Evolutionary conservation across 805 yeast genomes (phyloP).

Genomic region (Cyberlindnera euphorbiiphila): DNA sequence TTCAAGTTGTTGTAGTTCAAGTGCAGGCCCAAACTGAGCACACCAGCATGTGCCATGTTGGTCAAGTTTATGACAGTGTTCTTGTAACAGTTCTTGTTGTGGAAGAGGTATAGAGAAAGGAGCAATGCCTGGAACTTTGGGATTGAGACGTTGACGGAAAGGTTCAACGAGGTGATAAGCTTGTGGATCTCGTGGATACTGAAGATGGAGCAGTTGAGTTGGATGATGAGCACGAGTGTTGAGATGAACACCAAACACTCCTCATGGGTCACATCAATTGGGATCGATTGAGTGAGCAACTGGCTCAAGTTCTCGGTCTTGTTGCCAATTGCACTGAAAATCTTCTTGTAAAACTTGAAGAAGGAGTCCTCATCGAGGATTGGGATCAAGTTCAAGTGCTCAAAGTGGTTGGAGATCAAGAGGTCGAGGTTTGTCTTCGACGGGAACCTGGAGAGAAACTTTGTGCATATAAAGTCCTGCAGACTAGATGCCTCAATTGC

Average conservation of each 20-base stretch:
- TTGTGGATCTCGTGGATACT: slow-evolving; percentile 28
- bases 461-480: slow-evolving; percentile 15
- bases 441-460: slow-evolving; percentile 26
- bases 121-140: slow-evolving; percentile 24
- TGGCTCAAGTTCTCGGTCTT: slow-evolving; percentile 17
- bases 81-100: slow-evolving; percentile 27
- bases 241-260: slow-evolving; percentile 23
- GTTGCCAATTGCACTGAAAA: slow-evolving; percentile 19
- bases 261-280: slow-evolving; percentile 23
- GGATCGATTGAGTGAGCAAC: slow-evolving; percentile 5
- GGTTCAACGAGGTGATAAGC: slow-evolving; percentile 19
- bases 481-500: slow-evolving; percentile 25
- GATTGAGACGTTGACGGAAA: slow-evolving; percentile 17
- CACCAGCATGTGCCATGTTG: slow-evolving; percentile 19
- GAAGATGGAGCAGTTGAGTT: slow-evolving; percentile 28
- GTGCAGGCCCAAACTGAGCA: slow-evolving; percentile 27
- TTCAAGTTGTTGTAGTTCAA: slow-evolving; percentile 26
- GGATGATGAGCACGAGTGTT: slow-evolving; percentile 39
- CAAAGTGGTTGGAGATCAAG: slow-evolving; percentile 26
- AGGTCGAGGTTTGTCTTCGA: slow-evolving; percentile 27
- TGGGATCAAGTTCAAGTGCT: slow-evolving; percentile 26
- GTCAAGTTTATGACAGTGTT: slow-evolving; percentile 23
- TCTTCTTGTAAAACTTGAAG: slow-evolving; percentile 20
- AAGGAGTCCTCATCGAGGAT: slow-evolving; percentile 26
- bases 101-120: slow-evolving; percentile 25